These are phyloP conservation scores for Gaillardinia entomophila DNA, from an alignment of 805 yeast species.

Conservation along the genomic window DNA sequence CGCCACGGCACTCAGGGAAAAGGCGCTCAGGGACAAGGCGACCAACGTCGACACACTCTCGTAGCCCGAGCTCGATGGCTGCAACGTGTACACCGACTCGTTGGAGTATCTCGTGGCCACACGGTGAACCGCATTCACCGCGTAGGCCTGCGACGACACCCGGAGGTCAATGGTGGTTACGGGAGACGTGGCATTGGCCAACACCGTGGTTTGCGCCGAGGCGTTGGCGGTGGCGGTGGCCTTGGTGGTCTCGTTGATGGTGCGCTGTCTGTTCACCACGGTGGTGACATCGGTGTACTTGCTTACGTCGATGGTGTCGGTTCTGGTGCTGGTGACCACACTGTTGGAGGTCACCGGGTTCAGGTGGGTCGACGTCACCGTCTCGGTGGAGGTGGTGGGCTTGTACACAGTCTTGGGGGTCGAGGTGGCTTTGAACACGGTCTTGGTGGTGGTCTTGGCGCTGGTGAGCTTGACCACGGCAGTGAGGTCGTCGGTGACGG, in stretches of 20 bases:
- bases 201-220: not conserved
- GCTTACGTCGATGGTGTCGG: conserved; percentile 17
- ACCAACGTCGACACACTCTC: not conserved
- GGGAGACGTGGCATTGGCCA: not conserved
- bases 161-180: conserved; percentile 4
- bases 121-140: not conserved
- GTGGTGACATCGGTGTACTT: conserved; percentile 13
- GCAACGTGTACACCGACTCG: not conserved
- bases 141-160: not conserved
- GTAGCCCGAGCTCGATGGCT: not conserved
- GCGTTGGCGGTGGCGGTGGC: not conserved
- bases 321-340: conserved; percentile 16
- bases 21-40: too few relatives aligned
- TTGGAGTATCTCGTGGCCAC: not conserved
- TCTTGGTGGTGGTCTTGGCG: conserved; percentile 21
- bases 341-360: conserved; percentile 26
- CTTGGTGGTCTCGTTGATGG: not conserved
- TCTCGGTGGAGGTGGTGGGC: conserved; percentile 11
- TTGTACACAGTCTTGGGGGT: conserved; percentile 15
- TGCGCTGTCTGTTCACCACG: not conserved
- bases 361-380: conserved; percentile 14
- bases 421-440: conserved; percentile 20
- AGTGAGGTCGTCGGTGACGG: conserved; percentile 10
- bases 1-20: too few relatives aligned
- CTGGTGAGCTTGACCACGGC: conserved; percentile 5